Base-by-base conservation (phyloP, 768 basidiomycete genomes). In the Boletus subcaerulescens region DNA sequence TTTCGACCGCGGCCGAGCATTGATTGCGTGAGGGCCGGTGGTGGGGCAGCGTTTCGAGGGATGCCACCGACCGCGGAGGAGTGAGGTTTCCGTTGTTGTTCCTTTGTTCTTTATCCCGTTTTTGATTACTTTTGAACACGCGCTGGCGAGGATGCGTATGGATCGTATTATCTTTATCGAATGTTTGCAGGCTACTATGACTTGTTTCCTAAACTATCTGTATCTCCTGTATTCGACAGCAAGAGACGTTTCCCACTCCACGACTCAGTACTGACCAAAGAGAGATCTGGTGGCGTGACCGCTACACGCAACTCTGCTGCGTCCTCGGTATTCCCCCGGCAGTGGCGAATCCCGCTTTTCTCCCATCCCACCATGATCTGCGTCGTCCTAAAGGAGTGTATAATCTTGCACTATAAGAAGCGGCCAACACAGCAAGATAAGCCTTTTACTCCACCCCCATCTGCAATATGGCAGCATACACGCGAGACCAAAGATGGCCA, bases 1-100 rank as follows among this genome's bases (percentile, higher is more conserved):
- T 93, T 93, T 70, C 89, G 83, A 65, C 91, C 91, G 11, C 77
- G 91, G 35, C 82, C 89, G 41, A 92, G 90, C 61, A 70, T 84
- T 18, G 90, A 91, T 59, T 75, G 71, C 0, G 42, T 57, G 52
- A 53, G 59, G 39, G 45, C 15, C 15, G n/a, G 45, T 24, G 44
- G 45, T 2, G 55, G 58, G 7, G 13, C 41, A 4, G 39, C 56
- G 7, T 68, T 60, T 32, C 63, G 59, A 50, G 63, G 60, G 31
- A 68, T 68, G 67, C 56, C 65, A n/a, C 58, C 59, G 20, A 68
- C 67, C 6, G 52, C 57, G 47, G 67, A 68, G 47, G 67, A 68
- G 41, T 67, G 53, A 68, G 6, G 8, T 46, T 44, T 12, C 3
- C 8, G 3, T 24, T 15, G 32, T 40, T 7, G 24, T 7, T 24